Evolutionary conservation across 2,329 filamentous ascomycete species (phyloP).

Genomic region (Mycosphaerella sp.): DNA sequence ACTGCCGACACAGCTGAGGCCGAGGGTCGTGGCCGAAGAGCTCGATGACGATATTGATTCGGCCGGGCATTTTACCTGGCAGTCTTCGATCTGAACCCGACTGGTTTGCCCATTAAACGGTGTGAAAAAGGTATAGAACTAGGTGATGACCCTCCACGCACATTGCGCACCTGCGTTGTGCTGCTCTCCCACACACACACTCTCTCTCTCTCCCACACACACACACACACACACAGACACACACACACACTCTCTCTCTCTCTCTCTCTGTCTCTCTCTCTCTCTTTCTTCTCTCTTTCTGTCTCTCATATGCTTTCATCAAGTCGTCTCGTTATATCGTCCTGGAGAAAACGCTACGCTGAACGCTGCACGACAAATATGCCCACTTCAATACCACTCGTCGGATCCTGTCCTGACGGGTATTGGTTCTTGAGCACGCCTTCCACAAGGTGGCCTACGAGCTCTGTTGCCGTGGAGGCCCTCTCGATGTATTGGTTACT

Average conservation of each 20-base stretch:
- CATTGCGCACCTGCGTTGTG: background rate
- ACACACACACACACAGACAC: no score
- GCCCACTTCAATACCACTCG: conserved; percentile 42
- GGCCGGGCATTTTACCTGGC: no score
- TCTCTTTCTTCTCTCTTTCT: background rate
- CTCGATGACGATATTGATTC: no score
- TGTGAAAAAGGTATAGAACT: conserved; percentile 8
- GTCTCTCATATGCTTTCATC: background rate
- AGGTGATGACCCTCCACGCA: background rate
- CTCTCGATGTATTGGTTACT: conserved; percentile 31
- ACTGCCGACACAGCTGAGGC: no score
- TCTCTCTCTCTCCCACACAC: no score
- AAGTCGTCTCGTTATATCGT: background rate
- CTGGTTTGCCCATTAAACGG: conserved; percentile 7
- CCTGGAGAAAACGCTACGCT: conserved; percentile 18
- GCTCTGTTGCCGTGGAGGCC: conserved; percentile 42
- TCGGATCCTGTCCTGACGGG: conserved; percentile 39
- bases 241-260: no score
- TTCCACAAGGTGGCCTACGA: conserved; percentile 55
- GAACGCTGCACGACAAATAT: conserved; percentile 42
- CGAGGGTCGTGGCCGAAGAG: no score
- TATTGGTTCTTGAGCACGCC: conserved; percentile 50
- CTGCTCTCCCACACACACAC: background rate
- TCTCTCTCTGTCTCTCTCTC: background rate
- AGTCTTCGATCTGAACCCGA: no score